Evolutionary conservation across 345 rosid genomes (phyloP), one percentile per base, ranked within the genome.

Genomic region (Syzygium oleosum): DNA sequence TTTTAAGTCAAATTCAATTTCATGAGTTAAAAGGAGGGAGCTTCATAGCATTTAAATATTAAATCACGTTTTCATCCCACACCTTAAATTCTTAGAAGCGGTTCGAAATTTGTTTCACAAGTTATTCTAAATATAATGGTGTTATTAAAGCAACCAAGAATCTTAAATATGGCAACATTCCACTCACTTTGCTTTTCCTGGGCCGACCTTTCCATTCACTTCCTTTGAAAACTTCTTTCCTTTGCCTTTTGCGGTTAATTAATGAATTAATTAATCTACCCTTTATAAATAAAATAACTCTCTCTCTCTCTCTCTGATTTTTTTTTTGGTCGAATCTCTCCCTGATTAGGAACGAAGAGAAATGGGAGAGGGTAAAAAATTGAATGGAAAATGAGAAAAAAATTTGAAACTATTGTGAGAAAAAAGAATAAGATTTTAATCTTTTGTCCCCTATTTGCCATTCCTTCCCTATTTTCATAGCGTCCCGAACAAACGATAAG

Each of bases 401-500:
- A 9, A 0, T 9, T 10, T 10, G 16, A 80, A 80, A 4, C 2
- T 17, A 23, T 27, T 27, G 31, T 27, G 9, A 17, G n/a, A 12
- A 73, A 29, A n/a, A 31, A 43, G 2, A 38, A 38, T 11, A 17
- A 11, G 38, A 12, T 17, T 78, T 19, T 78, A 19, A 79, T 9
- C 1, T 41, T 41, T 49, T 13, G 3, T n/a, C 2, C 38, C 7
- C 73, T 23, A 3, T 61, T 61, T 61, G 9, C 34, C 34, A 12
- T 3, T 27, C 7, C 34, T n/a, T 23, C 65, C n/a, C 13, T 11
- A 56, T 56, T 11, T 58, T 58, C 11, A 7, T 25, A 13, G 73
- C 1, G 73, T n/a, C 73, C 19, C 17, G 0, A 63, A 63, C 0
- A 29, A 1, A n/a, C 9, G 38, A 0, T 16, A 1, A 65, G 4